Conservation (phyloP, 2,329 filamentous ascomycete species). For the Stemphylium vesicarium region DNA sequence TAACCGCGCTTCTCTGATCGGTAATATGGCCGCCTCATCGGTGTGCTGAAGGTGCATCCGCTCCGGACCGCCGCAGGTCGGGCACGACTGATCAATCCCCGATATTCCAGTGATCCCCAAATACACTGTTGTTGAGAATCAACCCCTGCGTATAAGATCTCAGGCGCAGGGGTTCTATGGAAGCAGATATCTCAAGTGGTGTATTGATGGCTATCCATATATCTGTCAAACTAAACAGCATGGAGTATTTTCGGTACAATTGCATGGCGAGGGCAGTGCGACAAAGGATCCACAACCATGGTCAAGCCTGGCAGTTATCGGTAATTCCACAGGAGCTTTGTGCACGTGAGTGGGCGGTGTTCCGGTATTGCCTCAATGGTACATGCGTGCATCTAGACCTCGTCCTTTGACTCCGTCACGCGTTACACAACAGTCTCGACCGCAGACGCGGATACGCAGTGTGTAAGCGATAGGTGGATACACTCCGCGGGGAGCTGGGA, state of each 20-base stretch:
- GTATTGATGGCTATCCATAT: no score
- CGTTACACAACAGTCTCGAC: slow-evolving; percentile 5
- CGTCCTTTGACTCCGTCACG: neutral
- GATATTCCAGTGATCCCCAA: slow-evolving; percentile 6
- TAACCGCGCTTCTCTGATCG: slow-evolving; percentile 5
- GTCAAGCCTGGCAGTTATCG: neutral
- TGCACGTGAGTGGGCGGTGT: neutral
- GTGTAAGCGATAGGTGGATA: neutral
- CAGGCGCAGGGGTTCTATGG: slow-evolving; percentile 6
- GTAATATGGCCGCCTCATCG: slow-evolving; percentile 11
- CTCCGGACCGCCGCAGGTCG: slow-evolving; percentile 19
- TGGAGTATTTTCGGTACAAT: no score
- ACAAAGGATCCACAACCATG: no score
- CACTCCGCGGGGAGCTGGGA: neutral
- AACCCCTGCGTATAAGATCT: slow-evolving; percentile 7
- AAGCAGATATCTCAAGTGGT: neutral
- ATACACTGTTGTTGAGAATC: slow-evolving; percentile 6
- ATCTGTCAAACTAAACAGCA: no score
- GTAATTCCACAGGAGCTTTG: neutral
- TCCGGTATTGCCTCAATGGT: neutral
- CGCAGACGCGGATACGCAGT: neutral
- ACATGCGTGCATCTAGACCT: neutral
- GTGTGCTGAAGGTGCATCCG: slow-evolving; percentile 18
- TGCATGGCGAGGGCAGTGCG: no score
- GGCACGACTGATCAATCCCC: slow-evolving; percentile 4